Evolutionary conservation across 441 rosid genomes (phyloP).

Genomic region (Arabidopsis lyrata): DNA sequence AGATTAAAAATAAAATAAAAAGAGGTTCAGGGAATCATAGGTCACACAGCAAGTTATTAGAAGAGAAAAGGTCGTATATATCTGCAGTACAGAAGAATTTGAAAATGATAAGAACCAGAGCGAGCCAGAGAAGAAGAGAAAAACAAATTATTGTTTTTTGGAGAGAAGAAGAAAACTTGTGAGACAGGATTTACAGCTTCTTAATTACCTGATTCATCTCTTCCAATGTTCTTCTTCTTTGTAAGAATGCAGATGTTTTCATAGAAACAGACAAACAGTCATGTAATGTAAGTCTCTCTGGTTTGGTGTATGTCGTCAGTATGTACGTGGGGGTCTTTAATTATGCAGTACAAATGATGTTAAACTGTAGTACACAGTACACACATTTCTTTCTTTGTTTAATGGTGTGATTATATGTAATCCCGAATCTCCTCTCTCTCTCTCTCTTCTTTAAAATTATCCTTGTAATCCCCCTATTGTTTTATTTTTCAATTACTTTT

Average conservation of each 20-base stretch:
- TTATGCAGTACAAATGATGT: conserved; percentile 40
- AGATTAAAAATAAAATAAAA: neutral
- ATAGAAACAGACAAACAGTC: neutral
- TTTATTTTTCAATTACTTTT: neutral
- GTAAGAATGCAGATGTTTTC: conserved; percentile 14
- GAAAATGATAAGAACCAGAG: neutral
- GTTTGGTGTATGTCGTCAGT: conserved; percentile 7
- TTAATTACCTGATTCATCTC: conserved; percentile 29
- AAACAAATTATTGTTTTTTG: neutral
- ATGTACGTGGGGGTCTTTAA: conserved; percentile 2
- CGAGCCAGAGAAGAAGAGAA: neutral
- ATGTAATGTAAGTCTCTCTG: neutral
- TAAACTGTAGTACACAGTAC: conserved; percentile 47
- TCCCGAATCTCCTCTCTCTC: neutral
- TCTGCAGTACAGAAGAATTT: conserved; percentile 18
- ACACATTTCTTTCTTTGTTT: conserved; percentile 5
- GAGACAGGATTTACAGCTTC: neutral
- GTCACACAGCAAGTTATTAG: conserved; percentile 11
- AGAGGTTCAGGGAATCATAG: conserved; percentile 16
- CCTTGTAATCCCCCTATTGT: neutral
- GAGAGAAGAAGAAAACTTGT: neutral
- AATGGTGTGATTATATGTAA: neutral
- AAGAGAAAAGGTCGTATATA: conserved; percentile 21
- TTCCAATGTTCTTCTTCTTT: conserved; percentile 5
- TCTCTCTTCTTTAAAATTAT: too few species aligned